Evolutionary conservation across 2,329 filamentous ascomycete species (phyloP).

Genomic region (Coniochaeta ligniaria): DNA sequence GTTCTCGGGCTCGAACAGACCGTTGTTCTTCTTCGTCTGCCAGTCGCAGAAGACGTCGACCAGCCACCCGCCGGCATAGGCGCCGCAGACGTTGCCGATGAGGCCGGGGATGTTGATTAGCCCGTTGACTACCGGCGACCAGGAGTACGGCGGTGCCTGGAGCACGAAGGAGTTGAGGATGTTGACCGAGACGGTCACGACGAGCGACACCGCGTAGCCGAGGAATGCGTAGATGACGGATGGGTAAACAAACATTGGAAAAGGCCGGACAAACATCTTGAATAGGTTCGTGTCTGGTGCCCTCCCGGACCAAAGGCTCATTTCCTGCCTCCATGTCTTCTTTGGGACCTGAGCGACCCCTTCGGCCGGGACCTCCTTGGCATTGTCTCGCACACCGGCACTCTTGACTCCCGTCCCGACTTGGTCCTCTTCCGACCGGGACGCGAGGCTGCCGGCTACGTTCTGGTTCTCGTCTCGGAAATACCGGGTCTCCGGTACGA

Average conservation of each 20-base stretch:
- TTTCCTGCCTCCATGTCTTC: constrained; percentile 17
- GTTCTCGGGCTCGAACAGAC: constrained; percentile 36
- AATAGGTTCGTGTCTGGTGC: constrained; percentile 15
- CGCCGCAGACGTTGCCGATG: constrained; percentile 33
- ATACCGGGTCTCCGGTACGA: constrained; percentile 22
- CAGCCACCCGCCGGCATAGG: constrained; percentile 32
- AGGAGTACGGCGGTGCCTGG: constrained; percentile 22
- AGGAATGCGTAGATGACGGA: constrained; percentile 22
- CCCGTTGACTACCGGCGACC: constrained; percentile 21
- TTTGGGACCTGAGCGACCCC: constrained; percentile 5
- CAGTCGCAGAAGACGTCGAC: constrained; percentile 34
- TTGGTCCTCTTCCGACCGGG: background rate
- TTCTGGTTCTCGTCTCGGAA: constrained; percentile 13
- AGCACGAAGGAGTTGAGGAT: constrained; percentile 23
- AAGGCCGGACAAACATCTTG: constrained; percentile 19
- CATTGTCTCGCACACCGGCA: background rate
- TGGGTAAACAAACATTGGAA: constrained; percentile 22
- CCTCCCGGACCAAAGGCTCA: constrained; percentile 18
- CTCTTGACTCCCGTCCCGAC: background rate
- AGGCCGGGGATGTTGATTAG: constrained; percentile 23
- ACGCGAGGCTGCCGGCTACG: background rate
- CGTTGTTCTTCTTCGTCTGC: constrained; percentile 28
- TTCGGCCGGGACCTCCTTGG: background rate
- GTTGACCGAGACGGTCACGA: constrained; percentile 21
- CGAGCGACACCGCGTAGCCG: constrained; percentile 20